phyloP scores from a whole-genome alignment of 1,284 basidiomycete genomes.

The Naganishia cerealis region DNA sequence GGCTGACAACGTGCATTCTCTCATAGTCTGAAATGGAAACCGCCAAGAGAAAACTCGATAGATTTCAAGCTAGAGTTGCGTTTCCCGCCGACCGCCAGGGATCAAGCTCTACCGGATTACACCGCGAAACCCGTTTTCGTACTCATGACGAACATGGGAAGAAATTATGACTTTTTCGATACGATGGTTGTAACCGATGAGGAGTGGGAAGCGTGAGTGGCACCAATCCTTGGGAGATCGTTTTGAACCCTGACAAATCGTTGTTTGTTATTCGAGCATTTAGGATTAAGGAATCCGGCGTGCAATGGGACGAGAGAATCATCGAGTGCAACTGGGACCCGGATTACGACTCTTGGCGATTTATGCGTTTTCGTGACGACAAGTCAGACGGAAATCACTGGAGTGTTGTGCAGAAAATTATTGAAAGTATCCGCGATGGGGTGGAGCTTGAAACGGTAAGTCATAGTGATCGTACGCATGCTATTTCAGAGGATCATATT shows the following conservation, averaged over 20 bases:
- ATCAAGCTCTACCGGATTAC: slow-evolving; percentile 70
- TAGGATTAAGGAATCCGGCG: slow-evolving; percentile 79
- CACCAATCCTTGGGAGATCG: background rate
- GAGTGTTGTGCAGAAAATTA: slow-evolving; percentile 76
- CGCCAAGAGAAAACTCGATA: slow-evolving; percentile 94
- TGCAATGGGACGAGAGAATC: slow-evolving; percentile 88
- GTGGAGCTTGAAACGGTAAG: slow-evolving; percentile 79
- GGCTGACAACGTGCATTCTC: background rate
- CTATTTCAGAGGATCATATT: background rate
- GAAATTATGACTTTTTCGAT: slow-evolving; percentile 78
- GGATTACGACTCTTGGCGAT: slow-evolving; percentile 67
- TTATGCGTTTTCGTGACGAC: slow-evolving; percentile 88
- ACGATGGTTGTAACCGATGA: slow-evolving; percentile 80
- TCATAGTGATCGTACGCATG: slow-evolving; percentile 7
- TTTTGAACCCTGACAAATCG: background rate
- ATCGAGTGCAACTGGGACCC: slow-evolving; percentile 91
- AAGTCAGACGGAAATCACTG: slow-evolving; percentile 86
- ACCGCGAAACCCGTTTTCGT: slow-evolving; percentile 81
- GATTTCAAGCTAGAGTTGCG: slow-evolving; percentile 93
- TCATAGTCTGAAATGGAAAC: slow-evolving; percentile 95
- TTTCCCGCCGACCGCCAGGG: slow-evolving; percentile 69
- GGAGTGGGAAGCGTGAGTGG: slow-evolving; percentile 83
- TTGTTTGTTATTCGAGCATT: background rate
- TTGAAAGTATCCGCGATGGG: slow-evolving; percentile 83
- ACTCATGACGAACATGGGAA: slow-evolving; percentile 52